Conservation (phyloP, 805 yeast species). For the Lipomyces anomalus region DNA sequence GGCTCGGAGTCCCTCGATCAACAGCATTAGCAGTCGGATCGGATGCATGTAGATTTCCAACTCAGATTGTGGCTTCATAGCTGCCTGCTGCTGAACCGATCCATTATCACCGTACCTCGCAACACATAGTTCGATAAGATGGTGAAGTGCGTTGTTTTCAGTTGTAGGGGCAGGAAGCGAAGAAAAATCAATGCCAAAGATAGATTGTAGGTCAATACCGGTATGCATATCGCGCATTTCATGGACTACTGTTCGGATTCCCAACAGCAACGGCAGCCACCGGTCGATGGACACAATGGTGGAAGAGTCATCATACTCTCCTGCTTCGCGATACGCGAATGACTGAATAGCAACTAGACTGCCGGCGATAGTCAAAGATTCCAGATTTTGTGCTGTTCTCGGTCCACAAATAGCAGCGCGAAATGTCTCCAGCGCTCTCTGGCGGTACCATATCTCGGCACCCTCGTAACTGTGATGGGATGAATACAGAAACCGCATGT, state of each 20-base stretch:
- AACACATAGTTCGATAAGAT: neutral
- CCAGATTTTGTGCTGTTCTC: slow-evolving; percentile 14
- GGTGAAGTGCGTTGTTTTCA: neutral
- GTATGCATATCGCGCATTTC: slow-evolving; percentile 15
- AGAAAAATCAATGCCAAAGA: slow-evolving; percentile 8
- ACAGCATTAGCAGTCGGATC: slow-evolving; percentile 14
- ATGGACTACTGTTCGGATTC: slow-evolving; percentile 21
- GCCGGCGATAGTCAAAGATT: slow-evolving; percentile 23
- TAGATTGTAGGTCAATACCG: slow-evolving; percentile 19
- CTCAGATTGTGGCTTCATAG: slow-evolving; percentile 10
- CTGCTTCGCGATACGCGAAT: slow-evolving; percentile 19
- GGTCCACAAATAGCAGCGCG: slow-evolving; percentile 19
- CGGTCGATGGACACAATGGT: slow-evolving; percentile 16
- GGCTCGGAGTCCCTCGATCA: slow-evolving; percentile 13
- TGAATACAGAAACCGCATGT: slow-evolving; percentile 13
- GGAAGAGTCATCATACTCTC: slow-evolving; percentile 13
- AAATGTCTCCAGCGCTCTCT: slow-evolving; percentile 23
- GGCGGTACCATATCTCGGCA: slow-evolving; percentile 24
- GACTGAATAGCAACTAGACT: slow-evolving; percentile 23
- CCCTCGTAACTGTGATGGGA: slow-evolving; percentile 19
- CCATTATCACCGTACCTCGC: slow-evolving; percentile 12
- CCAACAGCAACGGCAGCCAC: slow-evolving; percentile 21
- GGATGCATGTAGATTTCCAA: slow-evolving; percentile 15
- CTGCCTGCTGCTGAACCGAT: slow-evolving; percentile 17
- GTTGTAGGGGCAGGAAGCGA: slow-evolving; percentile 4